These are phyloP conservation scores for Monoraphidium neglectum DNA, from an alignment of 139 green algal genomes.

Conservation along the genomic window DNA sequence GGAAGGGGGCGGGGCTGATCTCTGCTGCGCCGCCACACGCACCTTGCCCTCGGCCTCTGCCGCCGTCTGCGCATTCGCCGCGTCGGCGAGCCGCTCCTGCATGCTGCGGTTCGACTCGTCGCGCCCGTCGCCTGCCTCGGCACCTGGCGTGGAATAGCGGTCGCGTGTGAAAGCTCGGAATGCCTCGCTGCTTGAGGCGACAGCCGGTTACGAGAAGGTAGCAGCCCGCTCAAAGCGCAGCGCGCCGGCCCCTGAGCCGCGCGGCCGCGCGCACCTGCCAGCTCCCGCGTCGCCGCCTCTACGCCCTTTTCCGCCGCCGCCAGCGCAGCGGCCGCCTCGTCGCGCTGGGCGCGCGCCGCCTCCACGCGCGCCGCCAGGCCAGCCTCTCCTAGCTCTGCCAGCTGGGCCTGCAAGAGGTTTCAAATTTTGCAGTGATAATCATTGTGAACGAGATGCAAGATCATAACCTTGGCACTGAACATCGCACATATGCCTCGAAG, in stretches of 20 bases:
- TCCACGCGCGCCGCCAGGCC: conserved; percentile 35
- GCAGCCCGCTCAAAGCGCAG: background rate
- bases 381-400: conserved; percentile 41
- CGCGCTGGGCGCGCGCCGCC: conserved; percentile 21
- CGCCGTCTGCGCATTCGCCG: conserved; percentile 55
- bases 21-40: too few species aligned
- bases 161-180: background rate
- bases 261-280: conserved; percentile 33
- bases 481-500: too few species aligned
- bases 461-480: too few species aligned
- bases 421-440: background rate
- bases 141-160: conserved; percentile 48
- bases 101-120: conserved; percentile 80
- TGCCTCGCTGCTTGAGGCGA: background rate
- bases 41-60: conserved; percentile 18
- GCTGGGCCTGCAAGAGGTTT: conserved; percentile 15
- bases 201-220: background rate
- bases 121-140: conserved; percentile 81
- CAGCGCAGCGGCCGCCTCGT: conserved; percentile 37
- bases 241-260: background rate
- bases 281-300: conserved; percentile 49
- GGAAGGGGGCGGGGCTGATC: too few species aligned
- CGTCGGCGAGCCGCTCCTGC: conserved; percentile 79
- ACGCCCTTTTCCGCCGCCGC: conserved; percentile 46
- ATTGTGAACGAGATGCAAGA: too few species aligned